Evolutionary conservation across 139 green algal genomes (phyloP).

Genomic region (Chlorella sorokiniana): DNA sequence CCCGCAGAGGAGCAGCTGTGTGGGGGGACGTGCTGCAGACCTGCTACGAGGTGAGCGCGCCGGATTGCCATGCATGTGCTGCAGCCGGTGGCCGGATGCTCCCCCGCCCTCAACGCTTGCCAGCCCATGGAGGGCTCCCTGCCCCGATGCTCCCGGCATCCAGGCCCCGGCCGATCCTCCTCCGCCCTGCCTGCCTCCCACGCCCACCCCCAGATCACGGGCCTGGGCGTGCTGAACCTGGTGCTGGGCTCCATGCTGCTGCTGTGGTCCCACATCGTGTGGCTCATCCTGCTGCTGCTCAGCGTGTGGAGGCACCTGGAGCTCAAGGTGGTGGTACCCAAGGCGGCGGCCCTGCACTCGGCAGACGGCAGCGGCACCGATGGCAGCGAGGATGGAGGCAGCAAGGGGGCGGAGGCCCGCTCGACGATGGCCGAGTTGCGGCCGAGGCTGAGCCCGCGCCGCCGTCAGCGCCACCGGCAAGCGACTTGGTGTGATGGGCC

Average conservation of each 20-base stretch:
- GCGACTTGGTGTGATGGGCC: too few species aligned
- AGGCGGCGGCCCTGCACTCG: background rate
- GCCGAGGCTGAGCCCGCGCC: too few species aligned
- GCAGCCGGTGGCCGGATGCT: too few species aligned
- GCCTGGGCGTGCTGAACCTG: slow-evolving; percentile 12
- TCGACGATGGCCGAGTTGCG: too few species aligned
- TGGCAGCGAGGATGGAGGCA: background rate
- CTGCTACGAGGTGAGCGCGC: slow-evolving; percentile 21
- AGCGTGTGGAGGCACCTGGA: slow-evolving; percentile 5
- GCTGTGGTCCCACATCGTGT: slow-evolving; percentile 18
- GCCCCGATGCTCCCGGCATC: background rate
- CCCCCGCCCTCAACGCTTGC: too few species aligned
- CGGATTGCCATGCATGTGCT: background rate
- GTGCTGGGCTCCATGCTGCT: slow-evolving; percentile 19
- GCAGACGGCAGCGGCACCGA: background rate
- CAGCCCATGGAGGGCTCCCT: too few species aligned
- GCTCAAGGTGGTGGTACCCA: slow-evolving; percentile 1
- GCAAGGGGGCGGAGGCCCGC: too few species aligned
- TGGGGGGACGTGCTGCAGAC: slow-evolving; percentile 17
- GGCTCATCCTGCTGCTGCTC: slow-evolving; percentile 22
- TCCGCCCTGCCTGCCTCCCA: background rate
- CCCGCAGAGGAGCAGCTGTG: background rate
- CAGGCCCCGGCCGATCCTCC: too few species aligned
- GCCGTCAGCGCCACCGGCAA: too few species aligned
- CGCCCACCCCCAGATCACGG: background rate